A percentile compares a stretch with the other conserved stretches of the same genome.
Conservation (phyloP, 2,329 filamentous ascomycete genomes). For the Penicillium hordei region DNA sequence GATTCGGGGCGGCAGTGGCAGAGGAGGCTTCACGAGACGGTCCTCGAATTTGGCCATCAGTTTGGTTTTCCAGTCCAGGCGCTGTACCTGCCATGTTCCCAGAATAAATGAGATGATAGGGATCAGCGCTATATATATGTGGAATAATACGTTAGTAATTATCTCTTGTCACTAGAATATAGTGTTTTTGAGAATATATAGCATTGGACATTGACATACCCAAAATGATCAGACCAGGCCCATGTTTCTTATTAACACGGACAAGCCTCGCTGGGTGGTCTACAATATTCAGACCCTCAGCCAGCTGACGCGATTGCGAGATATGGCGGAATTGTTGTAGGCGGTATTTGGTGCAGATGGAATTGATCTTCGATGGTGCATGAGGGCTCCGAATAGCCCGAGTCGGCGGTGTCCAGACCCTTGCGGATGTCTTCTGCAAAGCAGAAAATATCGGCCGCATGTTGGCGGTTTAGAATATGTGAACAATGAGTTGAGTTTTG, state of each 20-base stretch:
- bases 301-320: constrained; percentile 51
- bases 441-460: constrained; percentile 35
- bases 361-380: constrained; percentile 27
- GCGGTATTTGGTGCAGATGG: constrained; percentile 39
- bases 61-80: constrained; percentile 90
- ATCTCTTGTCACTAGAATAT: background rate
- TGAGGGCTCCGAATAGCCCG: constrained; percentile 22
- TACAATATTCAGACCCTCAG: constrained; percentile 78
- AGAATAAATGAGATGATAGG: constrained; percentile 86
- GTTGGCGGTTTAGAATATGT: background rate
- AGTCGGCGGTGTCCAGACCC: constrained; percentile 24
- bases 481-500: background rate
- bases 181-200: background rate
- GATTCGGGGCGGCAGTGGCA: constrained; percentile 80
- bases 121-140: constrained; percentile 65
- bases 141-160: constrained; percentile 9
- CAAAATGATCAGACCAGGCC: constrained; percentile 75
- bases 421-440: constrained; percentile 26
- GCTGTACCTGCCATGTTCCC: constrained; percentile 93
- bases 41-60: constrained; percentile 90
- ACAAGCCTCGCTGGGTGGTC: constrained; percentile 83
- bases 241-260: constrained; percentile 71
- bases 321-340: constrained; percentile 40
- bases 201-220: constrained; percentile 46
- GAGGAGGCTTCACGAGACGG: constrained; percentile 77